Base-by-base conservation (phyloP, 208 protist genomes). In the Tritrichomonas foetus region DNA sequence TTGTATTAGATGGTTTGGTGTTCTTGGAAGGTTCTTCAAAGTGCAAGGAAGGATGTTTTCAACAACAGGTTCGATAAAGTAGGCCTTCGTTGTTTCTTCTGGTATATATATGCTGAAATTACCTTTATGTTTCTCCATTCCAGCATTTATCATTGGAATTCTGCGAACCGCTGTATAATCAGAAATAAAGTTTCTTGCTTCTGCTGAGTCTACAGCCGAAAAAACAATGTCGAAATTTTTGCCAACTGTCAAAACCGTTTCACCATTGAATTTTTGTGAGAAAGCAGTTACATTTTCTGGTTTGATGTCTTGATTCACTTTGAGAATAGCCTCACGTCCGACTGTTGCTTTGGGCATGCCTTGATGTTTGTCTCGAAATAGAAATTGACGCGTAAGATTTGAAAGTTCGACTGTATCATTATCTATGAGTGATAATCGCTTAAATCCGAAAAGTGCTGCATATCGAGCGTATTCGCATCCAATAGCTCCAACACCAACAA, bases 401-500 rank as follows among this genome's bases (percentile, higher is more conserved):
- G 74, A 82, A 14, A 39, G 41, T 50, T 82, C 74, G 5, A 82
- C 41, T 50, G 33, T 82, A 27, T 82, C 74, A 50, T 82, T 49
- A 27, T 82, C 74, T 20, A 82, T 47, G 11, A 82, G 3, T 30
- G 41, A 50, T n/a, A 82, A 30, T 82, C 41, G 44, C 27, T 50
- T 30, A 41, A 39, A 39, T 30, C 41, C 33, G 5, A 82, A 27
- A 47, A 82, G 41, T 14, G 41, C 39, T 50, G 41, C 13, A 82
- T 50, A 30, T 82, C 74, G 44, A 8, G 74, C 74, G 30, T 82
- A 82, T 82, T 82, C 74, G 50, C 74, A 82, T 0, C 74, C 74
- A 53, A 82, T 82, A n/a, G 74, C 74, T n/a, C 74, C 74, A 30
- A 39, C 74, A 53, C 74, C 74, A 9, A 82, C 16, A 30, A 82